phyloP scores from a whole-genome alignment of 2,329 filamentous ascomycete species.

The Zasmidium cellare region DNA sequence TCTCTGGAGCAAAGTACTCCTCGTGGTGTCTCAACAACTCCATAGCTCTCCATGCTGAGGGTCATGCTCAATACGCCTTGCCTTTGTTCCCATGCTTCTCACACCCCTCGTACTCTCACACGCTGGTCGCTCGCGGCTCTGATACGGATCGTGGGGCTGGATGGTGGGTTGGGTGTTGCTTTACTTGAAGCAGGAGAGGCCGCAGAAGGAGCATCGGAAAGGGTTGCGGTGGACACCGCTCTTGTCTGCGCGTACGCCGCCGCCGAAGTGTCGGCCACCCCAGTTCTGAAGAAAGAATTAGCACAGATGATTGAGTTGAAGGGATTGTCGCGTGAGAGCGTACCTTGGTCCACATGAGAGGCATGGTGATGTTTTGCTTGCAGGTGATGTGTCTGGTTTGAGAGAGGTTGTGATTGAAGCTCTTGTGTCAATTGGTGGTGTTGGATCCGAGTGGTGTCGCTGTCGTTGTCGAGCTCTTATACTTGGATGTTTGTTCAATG shows the following conservation, averaged over 20 bases:
- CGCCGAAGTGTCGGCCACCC: conserved; percentile 46
- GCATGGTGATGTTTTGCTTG: conserved; percentile 20
- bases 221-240: conserved; percentile 53
- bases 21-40: too few species aligned
- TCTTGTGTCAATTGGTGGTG: not conserved
- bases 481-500: too few species aligned
- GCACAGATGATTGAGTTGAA: not conserved
- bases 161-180: not conserved
- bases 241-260: conserved; percentile 53
- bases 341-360: conserved; percentile 49
- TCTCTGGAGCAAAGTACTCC: too few species aligned
- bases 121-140: too few species aligned
- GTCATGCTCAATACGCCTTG: too few species aligned
- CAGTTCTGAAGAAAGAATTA: conserved; percentile 27
- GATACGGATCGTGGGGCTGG: too few species aligned
- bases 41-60: too few species aligned
- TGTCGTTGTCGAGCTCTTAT: not conserved
- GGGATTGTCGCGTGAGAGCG: too few species aligned
- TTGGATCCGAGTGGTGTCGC: not conserved
- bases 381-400: not conserved
- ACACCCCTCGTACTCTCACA: not conserved
- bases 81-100: not conserved
- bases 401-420: not conserved
- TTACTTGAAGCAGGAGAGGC: conserved; percentile 52
- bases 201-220: conserved; percentile 52